Base-by-base conservation (phyloP, 2,329 filamentous ascomycete species). In the Nigrospora osmanthi region DNA sequence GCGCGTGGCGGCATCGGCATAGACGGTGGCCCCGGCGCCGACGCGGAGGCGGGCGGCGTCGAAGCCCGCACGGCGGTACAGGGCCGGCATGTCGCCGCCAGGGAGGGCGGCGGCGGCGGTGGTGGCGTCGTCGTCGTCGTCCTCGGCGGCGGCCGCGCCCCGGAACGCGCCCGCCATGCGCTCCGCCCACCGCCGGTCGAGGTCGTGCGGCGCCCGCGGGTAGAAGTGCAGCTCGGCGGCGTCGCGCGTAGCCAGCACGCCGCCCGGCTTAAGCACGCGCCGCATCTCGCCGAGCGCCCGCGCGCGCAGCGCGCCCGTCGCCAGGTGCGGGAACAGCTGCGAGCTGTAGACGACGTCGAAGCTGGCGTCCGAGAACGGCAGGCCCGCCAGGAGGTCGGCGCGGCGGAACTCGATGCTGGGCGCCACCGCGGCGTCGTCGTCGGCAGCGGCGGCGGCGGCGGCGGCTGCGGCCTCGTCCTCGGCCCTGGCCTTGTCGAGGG, bases 291-390 rank as follows among this genome's bases (percentile, higher is more conserved):
- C 44, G 34, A 71, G 47, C 1, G 68, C 66, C 3, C 36, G 53
- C 44, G 45, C 44, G 6, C 49, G 54, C 42, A 53, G 47, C 1
- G 59, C 52, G 0, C 61, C 63, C 7, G 56, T 52, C 10, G 62
- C 55, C 13, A 73, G 50, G 44, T 73, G 69, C 6, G 61, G 61
- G 13, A 74, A 59, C 2, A 72, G 56, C 50, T 72, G 69, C n/a
- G 63, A 64, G 23, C 58, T 59, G 50, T 64, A 71, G 16, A 70
- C 62, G 4, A 72, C 51, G 49, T 73, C 68, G 44, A 73, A 72
- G 12, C 52, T 53, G 30, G 47, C 49, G 35, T 72, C 65, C 0
- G 57, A 39, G 19, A 66, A 73, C 0, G 66, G 59, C 0, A 74
- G 62, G 1, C 61, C 54, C 7, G 54, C 52, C 4, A 65, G 54